A percentile compares a stretch with the other conserved stretches of the same genome.
Evolutionary conservation across 1,284 basidiomycete genomes (phyloP).

Genomic region (Testicularia cyperi): DNA sequence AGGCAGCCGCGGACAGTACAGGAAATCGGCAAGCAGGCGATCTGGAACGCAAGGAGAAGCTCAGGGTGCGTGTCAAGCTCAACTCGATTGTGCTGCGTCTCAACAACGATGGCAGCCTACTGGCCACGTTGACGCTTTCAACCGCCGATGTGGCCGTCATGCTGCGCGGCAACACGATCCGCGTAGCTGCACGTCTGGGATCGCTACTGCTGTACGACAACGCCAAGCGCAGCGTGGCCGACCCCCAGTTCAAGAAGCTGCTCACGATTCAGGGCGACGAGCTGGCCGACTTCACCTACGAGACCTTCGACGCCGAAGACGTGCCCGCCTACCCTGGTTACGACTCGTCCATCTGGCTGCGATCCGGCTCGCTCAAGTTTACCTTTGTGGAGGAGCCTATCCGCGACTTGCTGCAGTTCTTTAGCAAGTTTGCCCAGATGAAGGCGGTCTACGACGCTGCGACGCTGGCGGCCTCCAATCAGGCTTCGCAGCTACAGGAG

Average conservation of each 20-base stretch:
- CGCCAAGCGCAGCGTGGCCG: conserved; percentile 63
- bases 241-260: conserved; percentile 77
- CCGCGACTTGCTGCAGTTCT: conserved; percentile 80
- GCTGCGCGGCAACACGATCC: conserved; percentile 74
- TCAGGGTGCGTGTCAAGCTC: conserved; percentile 80
- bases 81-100: conserved; percentile 83
- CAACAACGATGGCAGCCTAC: conserved; percentile 71
- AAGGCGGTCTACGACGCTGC: conserved; percentile 89
- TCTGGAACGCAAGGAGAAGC: conserved; percentile 65
- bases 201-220: conserved; percentile 84
- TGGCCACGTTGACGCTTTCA: conserved; percentile 86
- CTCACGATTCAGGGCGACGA: conserved; percentile 93
- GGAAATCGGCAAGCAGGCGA: too few species aligned
- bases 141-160: conserved; percentile 86
- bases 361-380: conserved; percentile 86
- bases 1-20: conserved; percentile 4
- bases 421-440: conserved; percentile 78
- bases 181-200: conserved; percentile 80
- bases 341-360: conserved; percentile 81
- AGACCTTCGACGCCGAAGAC: conserved; percentile 76
- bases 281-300: conserved; percentile 91
- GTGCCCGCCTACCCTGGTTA: conserved; percentile 72
- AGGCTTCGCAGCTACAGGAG: conserved; percentile 71
- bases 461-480: conserved; percentile 85
- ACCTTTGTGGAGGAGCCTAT: conserved; percentile 86